Evolutionary conservation across 208 protist species (phyloP), one percentile per base, ranked within the genome.

Genomic region (Jaenimonas drosophilae): DNA sequence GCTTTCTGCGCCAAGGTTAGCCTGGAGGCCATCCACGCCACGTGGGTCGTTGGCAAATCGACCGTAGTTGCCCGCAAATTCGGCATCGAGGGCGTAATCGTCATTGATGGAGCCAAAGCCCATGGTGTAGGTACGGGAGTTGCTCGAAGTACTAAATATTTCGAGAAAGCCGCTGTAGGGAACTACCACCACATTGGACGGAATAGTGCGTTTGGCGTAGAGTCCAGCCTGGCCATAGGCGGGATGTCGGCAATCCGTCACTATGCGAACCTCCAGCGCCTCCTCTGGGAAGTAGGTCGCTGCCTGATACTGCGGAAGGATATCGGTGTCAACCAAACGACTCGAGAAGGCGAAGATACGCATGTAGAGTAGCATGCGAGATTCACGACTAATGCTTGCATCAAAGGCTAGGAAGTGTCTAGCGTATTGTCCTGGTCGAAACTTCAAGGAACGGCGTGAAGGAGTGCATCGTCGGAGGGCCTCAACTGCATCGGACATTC

Each of bases 11-110:
- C 47, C 79, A 16, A 91, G 25, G 54, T 94, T 94, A 2, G 86
- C 72, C 28, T 49, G 30, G 24, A 73, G 38, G 6, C 73, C 76
- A 9, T 76, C 76, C 14, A 89, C 55, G 1, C 79, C 77, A 9
- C 86, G 75, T 12, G 86, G 86, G 47, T 94, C 86, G 47, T 94
- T 94, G 7, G 86, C 86, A 47, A 86, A 94, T 31, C 86, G 86
- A 31, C 74, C 86, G 47, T 82, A 85, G 56, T 91, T 91, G 29
- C 86, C 86, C 1, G 68, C 66, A 52, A 94, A 94, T 68, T 94
- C 81, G 19, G 86, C 86, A 46, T 94, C 86, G 14, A 94, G 55
- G 0, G 70, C 86, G 54, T 79, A 86, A 51, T 94, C 86, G 50
- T 89, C 80, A 6, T 67, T 64, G 36, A 76, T 49, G 29, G 57